phyloP scores from a whole-genome alignment of 2,329 filamentous ascomycete species.

The Arthrinium phaeospermum region DNA sequence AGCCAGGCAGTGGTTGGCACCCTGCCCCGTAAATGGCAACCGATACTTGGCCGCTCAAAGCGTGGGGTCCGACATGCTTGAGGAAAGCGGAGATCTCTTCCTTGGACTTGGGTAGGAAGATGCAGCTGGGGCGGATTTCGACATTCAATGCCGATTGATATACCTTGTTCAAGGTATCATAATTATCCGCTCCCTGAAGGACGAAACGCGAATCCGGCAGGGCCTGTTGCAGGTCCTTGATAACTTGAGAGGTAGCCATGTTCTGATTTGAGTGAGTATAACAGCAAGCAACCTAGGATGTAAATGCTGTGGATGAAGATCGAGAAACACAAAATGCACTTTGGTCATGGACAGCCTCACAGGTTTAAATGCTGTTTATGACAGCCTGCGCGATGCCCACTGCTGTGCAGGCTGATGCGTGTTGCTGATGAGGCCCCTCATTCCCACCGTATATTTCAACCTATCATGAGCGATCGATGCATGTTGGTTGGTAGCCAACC shows the following conservation, averaged over 20 bases:
- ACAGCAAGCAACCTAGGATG: not conserved
- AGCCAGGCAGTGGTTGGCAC: constrained; percentile 19
- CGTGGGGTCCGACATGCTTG: constrained; percentile 14
- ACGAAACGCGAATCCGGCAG: not conserved
- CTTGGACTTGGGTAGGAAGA: constrained; percentile 19
- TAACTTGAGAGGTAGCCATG: not conserved
- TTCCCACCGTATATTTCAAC: too few species aligned
- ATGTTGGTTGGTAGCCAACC: too few species aligned
- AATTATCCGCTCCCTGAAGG: not conserved
- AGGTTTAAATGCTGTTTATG: not conserved
- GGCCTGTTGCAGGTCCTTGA: not conserved
- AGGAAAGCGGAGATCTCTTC: constrained; percentile 18
- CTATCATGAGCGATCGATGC: too few species aligned
- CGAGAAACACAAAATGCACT: too few species aligned
- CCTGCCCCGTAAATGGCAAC: constrained; percentile 22
- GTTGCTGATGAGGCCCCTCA: too few species aligned
- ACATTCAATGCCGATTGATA: not conserved
- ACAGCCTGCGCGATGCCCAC: not conserved
- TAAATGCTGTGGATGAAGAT: not conserved
- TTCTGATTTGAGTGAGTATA: not conserved
- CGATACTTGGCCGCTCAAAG: not conserved
- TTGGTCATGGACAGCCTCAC: not conserved
- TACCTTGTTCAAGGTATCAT: not conserved
- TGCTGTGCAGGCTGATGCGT: not conserved
- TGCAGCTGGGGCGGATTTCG: not conserved